Percentiles rank a stretch among this genome's conserved stretches.
Evolutionary conservation across 73 alveolate species (phyloP).

Genomic region (Tetrahymena thermophila): DNA sequence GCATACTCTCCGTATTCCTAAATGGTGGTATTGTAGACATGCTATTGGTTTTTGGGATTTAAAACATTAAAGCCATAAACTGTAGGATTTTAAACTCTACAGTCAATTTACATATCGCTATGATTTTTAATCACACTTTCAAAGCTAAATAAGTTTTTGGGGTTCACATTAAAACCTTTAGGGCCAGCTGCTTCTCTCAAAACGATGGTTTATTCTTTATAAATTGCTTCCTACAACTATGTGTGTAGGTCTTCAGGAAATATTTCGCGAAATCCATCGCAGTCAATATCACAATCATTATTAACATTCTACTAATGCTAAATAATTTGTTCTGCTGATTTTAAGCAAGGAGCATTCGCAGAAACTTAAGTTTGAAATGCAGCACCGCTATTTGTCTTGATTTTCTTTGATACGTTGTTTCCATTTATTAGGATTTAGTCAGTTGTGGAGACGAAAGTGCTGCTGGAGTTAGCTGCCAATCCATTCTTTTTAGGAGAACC

Average conservation of each 20-base stretch:
- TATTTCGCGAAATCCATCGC: background rate
- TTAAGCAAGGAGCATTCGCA: background rate
- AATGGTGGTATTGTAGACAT: background rate
- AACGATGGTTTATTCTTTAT: background rate
- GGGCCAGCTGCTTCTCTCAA: background rate
- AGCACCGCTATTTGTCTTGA: background rate
- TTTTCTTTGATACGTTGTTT: background rate
- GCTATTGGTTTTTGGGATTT: background rate
- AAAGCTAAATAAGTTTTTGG: background rate
- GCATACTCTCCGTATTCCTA: background rate
- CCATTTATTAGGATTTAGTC: background rate
- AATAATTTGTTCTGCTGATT: background rate
- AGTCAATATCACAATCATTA: background rate
- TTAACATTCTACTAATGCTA: background rate
- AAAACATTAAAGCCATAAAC: background rate
- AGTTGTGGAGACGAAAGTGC: background rate
- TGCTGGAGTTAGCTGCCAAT: background rate
- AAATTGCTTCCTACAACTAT: background rate
- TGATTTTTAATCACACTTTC: background rate
- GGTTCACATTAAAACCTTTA: background rate
- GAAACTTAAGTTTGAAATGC: background rate
- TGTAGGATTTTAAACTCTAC: background rate
- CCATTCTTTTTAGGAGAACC: background rate
- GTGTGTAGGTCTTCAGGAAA: background rate
- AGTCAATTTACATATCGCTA: background rate